phyloP scores from a whole-genome alignment of 805 yeast species.

The Ogataea glucozyma region DNA sequence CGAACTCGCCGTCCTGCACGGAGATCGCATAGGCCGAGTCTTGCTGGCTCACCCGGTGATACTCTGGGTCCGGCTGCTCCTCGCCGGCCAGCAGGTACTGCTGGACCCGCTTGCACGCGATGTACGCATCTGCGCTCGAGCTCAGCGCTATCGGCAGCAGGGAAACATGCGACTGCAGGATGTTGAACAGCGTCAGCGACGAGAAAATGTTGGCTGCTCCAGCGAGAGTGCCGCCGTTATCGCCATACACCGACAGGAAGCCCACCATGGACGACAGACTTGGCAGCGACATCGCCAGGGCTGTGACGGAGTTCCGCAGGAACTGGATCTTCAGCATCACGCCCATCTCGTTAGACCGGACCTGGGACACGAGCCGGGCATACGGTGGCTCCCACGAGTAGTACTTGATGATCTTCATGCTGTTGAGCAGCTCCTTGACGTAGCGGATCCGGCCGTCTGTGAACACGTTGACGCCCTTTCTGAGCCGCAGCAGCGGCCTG shows the following conservation, averaged over 20 bases:
- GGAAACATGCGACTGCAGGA: slow-evolving; percentile 60
- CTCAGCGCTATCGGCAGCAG: slow-evolving; percentile 72
- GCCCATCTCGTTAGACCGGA: slow-evolving; percentile 63
- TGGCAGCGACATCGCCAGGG: slow-evolving; percentile 68
- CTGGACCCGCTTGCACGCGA: slow-evolving; percentile 60
- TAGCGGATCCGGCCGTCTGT: slow-evolving; percentile 78
- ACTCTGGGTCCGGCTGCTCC: slow-evolving; percentile 33
- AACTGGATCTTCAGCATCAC: slow-evolving; percentile 64
- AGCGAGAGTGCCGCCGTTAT: slow-evolving; percentile 34
- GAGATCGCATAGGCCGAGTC: slow-evolving; percentile 43
- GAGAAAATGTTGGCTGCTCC: slow-evolving; percentile 68
- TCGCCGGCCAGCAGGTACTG: slow-evolving; percentile 46
- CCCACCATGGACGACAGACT: slow-evolving; percentile 68
- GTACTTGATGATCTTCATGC: slow-evolving; percentile 79
- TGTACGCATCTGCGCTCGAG: slow-evolving; percentile 64
- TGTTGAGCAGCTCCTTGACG: slow-evolving; percentile 75
- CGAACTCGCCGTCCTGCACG: slow-evolving; percentile 55
- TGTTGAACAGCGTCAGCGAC: slow-evolving; percentile 66
- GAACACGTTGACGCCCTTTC: slow-evolving; percentile 56
- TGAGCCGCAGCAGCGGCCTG: slow-evolving; percentile 50
- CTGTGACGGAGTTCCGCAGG: slow-evolving; percentile 59
- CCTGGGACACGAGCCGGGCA: slow-evolving; percentile 49
- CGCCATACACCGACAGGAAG: slow-evolving; percentile 43
- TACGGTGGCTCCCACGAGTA: slow-evolving; percentile 93
- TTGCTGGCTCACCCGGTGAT: slow-evolving; percentile 15